Conservation (phyloP, 1,284 basidiomycete genomes). For the Amylostereum areolatum region DNA sequence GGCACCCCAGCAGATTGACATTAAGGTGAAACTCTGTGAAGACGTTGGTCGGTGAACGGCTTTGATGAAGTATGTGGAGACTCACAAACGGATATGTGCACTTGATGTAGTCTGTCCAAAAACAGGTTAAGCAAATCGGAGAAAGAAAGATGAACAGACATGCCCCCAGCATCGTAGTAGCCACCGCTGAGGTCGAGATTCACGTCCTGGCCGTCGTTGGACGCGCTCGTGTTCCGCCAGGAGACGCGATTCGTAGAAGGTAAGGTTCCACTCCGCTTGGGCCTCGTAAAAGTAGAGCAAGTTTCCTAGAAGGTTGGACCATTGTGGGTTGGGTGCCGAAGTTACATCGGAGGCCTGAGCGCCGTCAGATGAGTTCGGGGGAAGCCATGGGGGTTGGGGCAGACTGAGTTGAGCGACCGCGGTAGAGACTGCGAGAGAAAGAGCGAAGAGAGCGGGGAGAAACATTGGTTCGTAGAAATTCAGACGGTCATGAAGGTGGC, state of each 20-base stretch:
- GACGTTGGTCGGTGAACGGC: not conserved
- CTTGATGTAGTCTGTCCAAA: conserved; percentile 74
- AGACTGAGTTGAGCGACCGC: not conserved
- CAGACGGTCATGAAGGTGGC: too few relatives aligned
- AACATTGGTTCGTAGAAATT: too few relatives aligned
- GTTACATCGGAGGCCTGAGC: conserved; percentile 8
- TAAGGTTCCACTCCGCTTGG: conserved; percentile 77
- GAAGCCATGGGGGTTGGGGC: not conserved
- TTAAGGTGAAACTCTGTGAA: conserved; percentile 66
- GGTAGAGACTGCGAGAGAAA: not conserved
- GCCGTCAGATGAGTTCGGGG: not conserved
- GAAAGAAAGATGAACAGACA: conserved; percentile 10
- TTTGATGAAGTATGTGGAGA: not conserved
- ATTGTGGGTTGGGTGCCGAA: conserved; percentile 64
- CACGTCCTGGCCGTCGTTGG: conserved; percentile 73
- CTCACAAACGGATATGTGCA: conserved; percentile 72
- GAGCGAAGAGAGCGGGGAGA: not conserved
- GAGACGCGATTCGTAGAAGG: conserved; percentile 66
- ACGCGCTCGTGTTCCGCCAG: conserved; percentile 82
- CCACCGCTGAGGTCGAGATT: conserved; percentile 78
- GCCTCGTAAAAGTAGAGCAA: conserved; percentile 88
- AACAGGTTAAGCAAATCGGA: not conserved
- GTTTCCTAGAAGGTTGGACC: conserved; percentile 76
- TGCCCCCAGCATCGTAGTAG: conserved; percentile 88
- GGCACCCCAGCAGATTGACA: conserved; percentile 84